These are phyloP conservation scores for Rhodamnia rubescens DNA, from an alignment of 345 rosid species.

Conservation along the genomic window DNA sequence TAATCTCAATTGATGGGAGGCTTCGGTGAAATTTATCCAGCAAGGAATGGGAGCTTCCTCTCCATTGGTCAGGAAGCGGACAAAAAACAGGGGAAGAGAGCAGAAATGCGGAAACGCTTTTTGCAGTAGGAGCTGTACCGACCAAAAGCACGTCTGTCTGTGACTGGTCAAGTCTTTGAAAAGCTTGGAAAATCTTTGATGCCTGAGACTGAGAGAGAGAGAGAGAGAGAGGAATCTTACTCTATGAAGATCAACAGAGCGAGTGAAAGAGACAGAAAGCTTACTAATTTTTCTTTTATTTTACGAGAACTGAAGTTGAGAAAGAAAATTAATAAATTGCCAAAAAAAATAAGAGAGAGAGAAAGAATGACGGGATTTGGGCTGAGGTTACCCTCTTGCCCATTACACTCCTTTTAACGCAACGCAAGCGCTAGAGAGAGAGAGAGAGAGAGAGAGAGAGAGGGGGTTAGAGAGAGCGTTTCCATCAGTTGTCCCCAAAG, in stretches of 20 bases:
- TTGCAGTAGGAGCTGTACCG: background rate
- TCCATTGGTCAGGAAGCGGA: background rate
- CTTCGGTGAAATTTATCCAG: background rate
- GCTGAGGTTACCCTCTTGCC: background rate
- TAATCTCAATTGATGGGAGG: too few relatives aligned
- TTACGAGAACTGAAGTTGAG: background rate
- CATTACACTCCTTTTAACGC: background rate
- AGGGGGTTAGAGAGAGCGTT: background rate
- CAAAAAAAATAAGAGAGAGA: too few relatives aligned
- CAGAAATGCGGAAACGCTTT: background rate
- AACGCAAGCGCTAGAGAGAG: background rate
- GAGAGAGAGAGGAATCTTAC: background rate
- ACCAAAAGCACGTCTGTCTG: background rate
- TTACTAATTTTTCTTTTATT: background rate
- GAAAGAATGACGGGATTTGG: background rate
- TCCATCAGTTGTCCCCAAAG: background rate
- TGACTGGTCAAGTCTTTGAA: background rate
- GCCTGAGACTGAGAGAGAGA: background rate
- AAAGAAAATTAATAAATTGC: too few relatives aligned
- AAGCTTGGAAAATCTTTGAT: background rate
- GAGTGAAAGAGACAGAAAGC: background rate
- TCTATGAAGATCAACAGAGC: background rate
- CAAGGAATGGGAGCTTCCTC: background rate
- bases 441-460: background rate
- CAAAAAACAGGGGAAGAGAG: background rate